Percentiles rank a stretch among this genome's conserved stretches.
Evolutionary conservation across 805 yeast species (phyloP).

Genomic region (Candida germanica): DNA sequence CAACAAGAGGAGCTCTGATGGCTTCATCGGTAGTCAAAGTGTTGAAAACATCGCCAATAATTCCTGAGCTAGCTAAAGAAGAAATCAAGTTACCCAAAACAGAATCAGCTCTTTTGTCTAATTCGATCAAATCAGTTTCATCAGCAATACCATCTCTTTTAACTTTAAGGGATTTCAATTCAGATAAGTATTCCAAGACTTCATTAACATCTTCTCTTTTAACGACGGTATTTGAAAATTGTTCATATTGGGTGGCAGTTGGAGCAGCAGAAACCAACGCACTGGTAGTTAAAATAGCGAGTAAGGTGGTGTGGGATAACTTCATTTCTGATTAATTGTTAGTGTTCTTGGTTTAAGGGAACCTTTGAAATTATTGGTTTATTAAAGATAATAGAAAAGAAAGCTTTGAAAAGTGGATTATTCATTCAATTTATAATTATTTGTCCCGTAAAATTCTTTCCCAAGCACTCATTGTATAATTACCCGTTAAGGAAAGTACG

Average conservation of each 20-base stretch:
- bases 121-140: slow-evolving; percentile 23
- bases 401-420: background rate
- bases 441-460: background rate
- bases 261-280: slow-evolving; percentile 38
- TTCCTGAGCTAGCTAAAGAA: slow-evolving; percentile 38
- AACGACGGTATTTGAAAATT: slow-evolving; percentile 18
- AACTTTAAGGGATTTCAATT: slow-evolving; percentile 29
- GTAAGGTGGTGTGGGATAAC: slow-evolving; percentile 36
- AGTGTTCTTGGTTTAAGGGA: background rate
- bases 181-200: slow-evolving; percentile 30
- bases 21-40: slow-evolving; percentile 31
- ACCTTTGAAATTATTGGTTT: background rate
- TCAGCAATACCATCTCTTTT: slow-evolving; percentile 35
- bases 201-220: slow-evolving; percentile 35
- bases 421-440: background rate
- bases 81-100: slow-evolving; percentile 33
- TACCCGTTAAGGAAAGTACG: slow-evolving; percentile 9
- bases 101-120: slow-evolving; percentile 34
- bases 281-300: slow-evolving; percentile 39
- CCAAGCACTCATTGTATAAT: slow-evolving; percentile 1
- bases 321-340: slow-evolving; percentile 25
- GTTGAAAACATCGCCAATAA: slow-evolving; percentile 33
- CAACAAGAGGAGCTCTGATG: slow-evolving; percentile 22
- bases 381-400: background rate
- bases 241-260: slow-evolving; percentile 12